phyloP scores from a whole-genome alignment of 768 basidiomycete genomes.

The Pulveroboletus sp. region DNA sequence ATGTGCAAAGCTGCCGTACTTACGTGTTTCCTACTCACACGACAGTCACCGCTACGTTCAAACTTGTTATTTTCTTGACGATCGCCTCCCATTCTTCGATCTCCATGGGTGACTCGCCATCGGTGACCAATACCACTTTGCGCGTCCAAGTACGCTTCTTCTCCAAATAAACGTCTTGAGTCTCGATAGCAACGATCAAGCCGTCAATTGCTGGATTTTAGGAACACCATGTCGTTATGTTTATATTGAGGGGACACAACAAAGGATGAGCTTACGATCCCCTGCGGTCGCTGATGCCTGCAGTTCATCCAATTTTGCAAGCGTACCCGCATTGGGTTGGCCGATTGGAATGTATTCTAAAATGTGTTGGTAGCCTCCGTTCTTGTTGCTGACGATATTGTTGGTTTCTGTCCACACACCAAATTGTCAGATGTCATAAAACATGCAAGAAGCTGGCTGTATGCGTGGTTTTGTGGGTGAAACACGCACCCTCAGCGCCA shows the following conservation, averaged over 20 bases:
- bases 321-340: conserved; percentile 61
- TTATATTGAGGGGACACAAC: background rate
- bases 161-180: conserved; percentile 63
- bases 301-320: conserved; percentile 63
- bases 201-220: conserved; percentile 70
- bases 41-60: conserved; percentile 60
- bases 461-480: background rate
- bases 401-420: conserved; percentile 47
- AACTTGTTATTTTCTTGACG: conserved; percentile 57
- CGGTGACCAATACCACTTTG: conserved; percentile 81
- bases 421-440: background rate
- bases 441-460: background rate
- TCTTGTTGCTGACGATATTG: conserved; percentile 58
- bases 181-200: conserved; percentile 82
- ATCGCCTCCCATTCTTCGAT: conserved; percentile 74
- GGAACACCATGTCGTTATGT: background rate
- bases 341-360: conserved; percentile 66
- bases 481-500: conserved; percentile 65
- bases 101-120: conserved; percentile 75
- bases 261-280: conserved; percentile 51
- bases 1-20: background rate
- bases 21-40: conserved; percentile 50
- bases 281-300: conserved; percentile 54
- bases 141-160: conserved; percentile 83
- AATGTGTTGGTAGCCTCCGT: conserved; percentile 74